Base-by-base conservation (phyloP, 345 rosid genomes). In the Bretschneidera sinensis region DNA sequence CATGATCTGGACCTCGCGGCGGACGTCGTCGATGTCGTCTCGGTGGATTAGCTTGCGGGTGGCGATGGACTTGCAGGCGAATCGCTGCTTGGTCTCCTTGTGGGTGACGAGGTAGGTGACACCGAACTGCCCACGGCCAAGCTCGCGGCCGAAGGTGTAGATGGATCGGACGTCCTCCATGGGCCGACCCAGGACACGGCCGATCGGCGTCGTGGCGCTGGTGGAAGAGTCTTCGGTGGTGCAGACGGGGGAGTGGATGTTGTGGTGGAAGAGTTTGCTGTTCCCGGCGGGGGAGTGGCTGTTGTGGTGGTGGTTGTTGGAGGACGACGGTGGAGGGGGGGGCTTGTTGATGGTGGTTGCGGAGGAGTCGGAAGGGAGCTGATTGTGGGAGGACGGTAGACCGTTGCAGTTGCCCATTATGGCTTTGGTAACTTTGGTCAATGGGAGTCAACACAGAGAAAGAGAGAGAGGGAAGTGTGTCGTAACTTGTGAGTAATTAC, bases 1-100 rank as follows among this genome's bases (percentile, higher is more conserved):
- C 99, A 94, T 94, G 79, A 92, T 89, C 92, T 92, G 98, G 63
- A 92, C 97, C 77, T 92, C 98, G 28, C 98, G 96, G 60, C 89
- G 96, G 51, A 89, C 85, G 43, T 92, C 98, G 35, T 92, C 95
- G 21, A 89, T 67, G 74, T 89, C 98, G 47, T 92, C 98, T 28
- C 76, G 78, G 68, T 83, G 76, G 66, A 83, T 67, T 64, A 92
- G 95, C 60, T 83, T 92, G 56, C 99, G 84, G 16, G 86, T 70
- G 31, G 99, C 85, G 68, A 92, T 87, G 18, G 97, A 94, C 75
- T 94, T 94, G 71, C 99, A 89, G 17, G 99, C 99, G 67, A 87
- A 85, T 31, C 67, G 74, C 68, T 83, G 70, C 9, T 80, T 73
- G 18, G 92, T 85, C 54, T 87, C 85, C 71, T 78, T 89, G 80